Percentiles rank a stretch among this genome's conserved stretches.
These are phyloP conservation scores for Candida broadrunensis DNA, from an alignment of 805 yeast genomes.

Conservation along the genomic window DNA sequence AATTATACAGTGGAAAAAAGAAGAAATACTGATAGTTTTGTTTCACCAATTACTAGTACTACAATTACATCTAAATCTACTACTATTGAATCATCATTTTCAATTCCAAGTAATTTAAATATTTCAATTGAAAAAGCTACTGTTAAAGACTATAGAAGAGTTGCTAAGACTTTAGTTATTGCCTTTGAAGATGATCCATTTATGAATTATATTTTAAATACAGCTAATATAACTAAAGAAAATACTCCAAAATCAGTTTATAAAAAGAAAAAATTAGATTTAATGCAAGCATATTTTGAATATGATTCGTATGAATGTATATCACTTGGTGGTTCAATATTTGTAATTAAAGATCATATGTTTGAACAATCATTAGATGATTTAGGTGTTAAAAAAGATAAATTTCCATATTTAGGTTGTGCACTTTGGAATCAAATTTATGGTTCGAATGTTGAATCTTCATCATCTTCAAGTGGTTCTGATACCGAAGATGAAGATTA, in stretches of 20 bases:
- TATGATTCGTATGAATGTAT: conserved; percentile 51
- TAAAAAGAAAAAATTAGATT: conserved; percentile 36
- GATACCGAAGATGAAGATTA: conserved; percentile 16
- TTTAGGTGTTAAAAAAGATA: conserved; percentile 21
- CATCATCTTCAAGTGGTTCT: conserved; percentile 9
- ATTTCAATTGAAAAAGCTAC: conserved; percentile 15
- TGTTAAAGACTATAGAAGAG: conserved; percentile 50
- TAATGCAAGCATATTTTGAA: conserved; percentile 50
- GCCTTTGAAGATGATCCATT: conserved; percentile 57
- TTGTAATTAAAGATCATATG: conserved; percentile 46
- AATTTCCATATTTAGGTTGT: conserved; percentile 49
- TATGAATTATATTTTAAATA: conserved; percentile 46
- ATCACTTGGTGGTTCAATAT: conserved; percentile 47
- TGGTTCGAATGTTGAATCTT: conserved; percentile 6
- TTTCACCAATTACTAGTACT: too few species aligned
- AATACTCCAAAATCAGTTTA: conserved; percentile 10
- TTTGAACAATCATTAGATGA: conserved; percentile 30
- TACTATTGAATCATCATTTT: conserved; percentile 5
- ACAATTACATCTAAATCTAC: neutral
- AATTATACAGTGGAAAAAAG: neutral
- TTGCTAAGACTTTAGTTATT: conserved; percentile 50
- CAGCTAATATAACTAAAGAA: conserved; percentile 27
- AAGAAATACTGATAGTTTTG: neutral
- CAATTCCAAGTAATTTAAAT: conserved; percentile 12
- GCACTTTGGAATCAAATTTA: conserved; percentile 42